These are phyloP conservation scores for Mycena pura DNA, from an alignment of 768 basidiomycete genomes.

Conservation along the genomic window DNA sequence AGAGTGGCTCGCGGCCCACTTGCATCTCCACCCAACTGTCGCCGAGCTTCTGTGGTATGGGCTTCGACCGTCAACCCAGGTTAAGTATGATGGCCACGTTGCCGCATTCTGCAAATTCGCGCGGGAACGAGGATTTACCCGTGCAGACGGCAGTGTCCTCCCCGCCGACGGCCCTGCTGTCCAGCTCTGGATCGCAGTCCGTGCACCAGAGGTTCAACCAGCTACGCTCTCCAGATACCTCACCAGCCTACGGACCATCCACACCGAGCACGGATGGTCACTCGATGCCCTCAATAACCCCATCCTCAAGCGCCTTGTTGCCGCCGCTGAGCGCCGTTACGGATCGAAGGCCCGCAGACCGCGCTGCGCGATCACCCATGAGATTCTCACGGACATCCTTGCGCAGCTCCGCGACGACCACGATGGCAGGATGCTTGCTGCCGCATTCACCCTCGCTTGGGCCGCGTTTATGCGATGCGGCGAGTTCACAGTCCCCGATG, in stretches of 20 bases:
- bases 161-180: background rate
- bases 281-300: constrained; percentile 1
- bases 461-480: constrained; percentile 4
- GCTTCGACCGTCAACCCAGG: background rate
- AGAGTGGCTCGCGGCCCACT: constrained; percentile 10
- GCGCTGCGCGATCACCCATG: background rate
- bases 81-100: background rate
- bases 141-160: constrained; percentile 4
- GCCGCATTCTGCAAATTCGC: background rate
- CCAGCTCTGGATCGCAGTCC: background rate
- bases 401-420: constrained; percentile 8
- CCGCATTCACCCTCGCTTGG: constrained; percentile 9
- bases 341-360: background rate
- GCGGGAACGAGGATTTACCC: background rate
- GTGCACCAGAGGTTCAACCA: background rate
- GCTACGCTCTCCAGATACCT: background rate
- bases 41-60: background rate
- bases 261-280: background rate
- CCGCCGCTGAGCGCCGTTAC: background rate
- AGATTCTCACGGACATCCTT: constrained; percentile 7
- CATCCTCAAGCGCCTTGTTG: constrained; percentile 1
- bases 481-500: background rate
- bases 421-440: background rate
- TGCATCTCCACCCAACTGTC: constrained; percentile 1
- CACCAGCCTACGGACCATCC: constrained; percentile 3